Base-by-base conservation (phyloP, 139 green algal genomes). In the Chlamydomonas eustigma region DNA sequence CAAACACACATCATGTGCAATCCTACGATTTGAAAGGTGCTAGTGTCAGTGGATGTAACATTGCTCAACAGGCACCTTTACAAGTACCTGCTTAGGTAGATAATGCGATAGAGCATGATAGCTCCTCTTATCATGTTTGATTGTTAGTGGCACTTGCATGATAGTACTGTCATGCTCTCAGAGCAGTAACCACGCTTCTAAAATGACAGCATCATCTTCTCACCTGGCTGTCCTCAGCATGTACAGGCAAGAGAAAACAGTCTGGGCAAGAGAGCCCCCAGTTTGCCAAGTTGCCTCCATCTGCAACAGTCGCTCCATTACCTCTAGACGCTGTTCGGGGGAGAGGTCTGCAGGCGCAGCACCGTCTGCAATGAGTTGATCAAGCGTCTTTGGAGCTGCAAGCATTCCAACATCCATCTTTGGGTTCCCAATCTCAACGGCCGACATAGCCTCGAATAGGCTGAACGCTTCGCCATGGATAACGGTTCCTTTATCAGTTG, bases 391-490 rank as follows among this genome's bases (percentile, higher is more conserved):
- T n/a, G 28, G 73, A 18, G 39, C 71, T 37, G 51, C 37, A 2
- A 65, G 37, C 2, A 39, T 76, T 6, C 92, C 94, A 1, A 90
- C 82, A 73, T 98, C 94, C 93, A 98, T 97, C 58, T 96, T 95
- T 1, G 80, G 65, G 74, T 97, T 92, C 1, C 92, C 92, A 0
- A 95, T 88, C 73, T 97, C 93, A 2, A 98, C 78, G 31, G 94
- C 94, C 33, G 78, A 92, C 90, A 97, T 98, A 28, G 94, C 83
- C 30, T 97, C 92, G 36, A 92, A 95, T 2, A 98, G 79, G 63
- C 81, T 92, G 87, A 98, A 98, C 12, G 84, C 51, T 25, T 90
- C 80, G 8, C 80, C 86, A 12, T 91, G 83, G 4, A 98, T 31
- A 31, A 98, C 30, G 8, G 28, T 44, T 12, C 69, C 69, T 5